Conservation (phyloP, 768 basidiomycete genomes). For the Coprinopsis sp. region DNA sequence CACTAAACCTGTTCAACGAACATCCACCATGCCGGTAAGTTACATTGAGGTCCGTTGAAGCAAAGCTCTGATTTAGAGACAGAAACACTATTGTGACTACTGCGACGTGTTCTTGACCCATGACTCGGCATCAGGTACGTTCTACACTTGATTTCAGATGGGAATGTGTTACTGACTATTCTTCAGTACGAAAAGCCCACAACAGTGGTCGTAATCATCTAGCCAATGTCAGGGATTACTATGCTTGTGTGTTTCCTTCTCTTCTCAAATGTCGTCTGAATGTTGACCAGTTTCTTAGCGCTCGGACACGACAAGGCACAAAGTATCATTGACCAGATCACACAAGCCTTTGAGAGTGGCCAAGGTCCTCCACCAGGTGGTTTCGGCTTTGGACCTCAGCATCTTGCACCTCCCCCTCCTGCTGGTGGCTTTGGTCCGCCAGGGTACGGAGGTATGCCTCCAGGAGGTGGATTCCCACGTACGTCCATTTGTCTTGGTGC, state of each 20-base stretch:
- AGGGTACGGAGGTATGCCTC: conserved; percentile 46
- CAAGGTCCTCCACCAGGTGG: conserved; percentile 85
- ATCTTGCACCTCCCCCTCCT: conserved; percentile 58
- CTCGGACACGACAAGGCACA: conserved; percentile 97
- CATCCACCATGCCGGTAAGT: conserved; percentile 63
- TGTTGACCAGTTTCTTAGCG: conserved; percentile 38
- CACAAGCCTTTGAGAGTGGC: conserved; percentile 83
- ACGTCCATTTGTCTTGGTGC: too few species aligned
- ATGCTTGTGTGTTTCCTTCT: conserved; percentile 62
- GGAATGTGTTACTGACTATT: conserved; percentile 12
- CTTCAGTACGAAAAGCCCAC: conserved; percentile 91
- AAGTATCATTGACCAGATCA: conserved; percentile 97
- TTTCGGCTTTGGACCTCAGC: conserved; percentile 82
- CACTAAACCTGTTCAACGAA: conserved; percentile 8
- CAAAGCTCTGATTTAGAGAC: conserved; percentile 10
- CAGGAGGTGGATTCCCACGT: conserved; percentile 53
- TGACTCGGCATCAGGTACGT: conserved; percentile 84
- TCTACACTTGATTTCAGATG: neutral
- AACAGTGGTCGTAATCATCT: conserved; percentile 97
- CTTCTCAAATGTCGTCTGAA: neutral
- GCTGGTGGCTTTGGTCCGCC: conserved; percentile 38
- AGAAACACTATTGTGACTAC: conserved; percentile 95
- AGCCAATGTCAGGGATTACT: conserved; percentile 94
- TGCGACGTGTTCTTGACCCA: conserved; percentile 94
- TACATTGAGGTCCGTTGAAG: neutral